Evolutionary conservation across 176 grass and related monocot species (phyloP).

Genomic region (Carex littledalei): DNA sequence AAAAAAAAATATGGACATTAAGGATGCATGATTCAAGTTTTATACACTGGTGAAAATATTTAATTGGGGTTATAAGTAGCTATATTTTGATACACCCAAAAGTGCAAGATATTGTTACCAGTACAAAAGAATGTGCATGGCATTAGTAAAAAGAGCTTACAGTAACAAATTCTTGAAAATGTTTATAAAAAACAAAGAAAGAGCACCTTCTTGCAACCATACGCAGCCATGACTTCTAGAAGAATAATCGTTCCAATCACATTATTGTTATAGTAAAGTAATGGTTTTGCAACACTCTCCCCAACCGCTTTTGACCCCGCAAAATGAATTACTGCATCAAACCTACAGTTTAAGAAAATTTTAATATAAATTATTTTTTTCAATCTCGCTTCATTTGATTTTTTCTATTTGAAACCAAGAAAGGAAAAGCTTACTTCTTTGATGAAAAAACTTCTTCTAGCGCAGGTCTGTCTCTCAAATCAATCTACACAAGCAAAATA

Average conservation of each 20-base stretch:
- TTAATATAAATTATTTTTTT: background rate
- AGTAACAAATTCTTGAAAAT: background rate
- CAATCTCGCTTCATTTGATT: background rate
- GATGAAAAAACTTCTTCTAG: conserved; percentile 69
- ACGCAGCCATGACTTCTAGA: conserved; percentile 89
- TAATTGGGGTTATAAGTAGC: background rate
- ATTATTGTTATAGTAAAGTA: conserved; percentile 94
- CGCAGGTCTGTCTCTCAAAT: conserved; percentile 69
- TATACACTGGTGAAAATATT: background rate
- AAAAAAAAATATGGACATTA: background rate
- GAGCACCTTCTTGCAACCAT: conserved; percentile 91
- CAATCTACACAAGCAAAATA: conserved; percentile 54
- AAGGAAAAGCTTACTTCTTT: conserved; percentile 48
- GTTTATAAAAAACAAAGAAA: background rate
- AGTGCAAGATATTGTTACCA: background rate
- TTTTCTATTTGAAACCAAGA: background rate
- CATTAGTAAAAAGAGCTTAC: background rate
- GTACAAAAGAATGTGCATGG: background rate
- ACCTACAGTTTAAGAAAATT: conserved; percentile 32
- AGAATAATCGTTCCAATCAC: conserved; percentile 77
- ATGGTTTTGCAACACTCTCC: conserved; percentile 86
- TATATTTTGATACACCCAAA: background rate
- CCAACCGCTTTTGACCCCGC: conserved; percentile 95
- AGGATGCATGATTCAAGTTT: background rate
- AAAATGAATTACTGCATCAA: conserved; percentile 96